A percentile compares a stretch with the other conserved stretches of the same genome.
Conservation (phyloP, 2,329 filamentous ascomycete species). For the Fusarium concolor region DNA sequence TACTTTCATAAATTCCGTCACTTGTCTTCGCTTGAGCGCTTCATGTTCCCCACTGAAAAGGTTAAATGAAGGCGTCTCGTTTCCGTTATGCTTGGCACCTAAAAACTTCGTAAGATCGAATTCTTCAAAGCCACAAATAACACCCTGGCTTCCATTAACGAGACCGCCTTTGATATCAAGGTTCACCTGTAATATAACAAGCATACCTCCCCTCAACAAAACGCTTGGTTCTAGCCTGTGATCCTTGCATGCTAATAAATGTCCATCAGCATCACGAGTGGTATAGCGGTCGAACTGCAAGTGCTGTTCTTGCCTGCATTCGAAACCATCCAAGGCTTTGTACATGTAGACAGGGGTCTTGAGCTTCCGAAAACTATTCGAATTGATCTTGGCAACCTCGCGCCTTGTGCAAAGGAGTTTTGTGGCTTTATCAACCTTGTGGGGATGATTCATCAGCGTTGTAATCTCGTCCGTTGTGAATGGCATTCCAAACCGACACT, state of each 20-base stretch:
- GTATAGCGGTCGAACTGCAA: background rate
- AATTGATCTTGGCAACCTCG: constrained; percentile 24
- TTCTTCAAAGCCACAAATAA: background rate
- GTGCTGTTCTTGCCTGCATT: background rate
- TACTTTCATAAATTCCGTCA: background rate
- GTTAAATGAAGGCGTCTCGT: background rate
- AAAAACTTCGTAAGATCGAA: too few relatives aligned
- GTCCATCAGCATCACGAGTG: background rate
- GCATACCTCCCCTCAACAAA: background rate
- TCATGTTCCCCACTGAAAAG: background rate
- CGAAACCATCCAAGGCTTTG: background rate
- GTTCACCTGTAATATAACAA: background rate
- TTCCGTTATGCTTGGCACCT: background rate
- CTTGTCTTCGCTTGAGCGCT: background rate
- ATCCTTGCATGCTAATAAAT: background rate
- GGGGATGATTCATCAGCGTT: constrained; percentile 58
- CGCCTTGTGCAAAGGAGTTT: constrained; percentile 24
- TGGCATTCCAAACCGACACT: constrained; percentile 59
- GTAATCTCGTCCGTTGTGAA: constrained; percentile 54
- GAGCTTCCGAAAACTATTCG: constrained; percentile 1
- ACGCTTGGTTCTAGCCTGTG: background rate
- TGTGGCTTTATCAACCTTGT: constrained; percentile 47
- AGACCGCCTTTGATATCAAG: background rate
- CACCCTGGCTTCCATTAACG: background rate
- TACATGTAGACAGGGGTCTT: background rate